Percentiles rank a stretch among this genome's conserved stretches.
These are phyloP conservation scores for Aspergillus niger DNA, from an alignment of 2,329 filamentous ascomycete species.

Conservation along the genomic window DNA sequence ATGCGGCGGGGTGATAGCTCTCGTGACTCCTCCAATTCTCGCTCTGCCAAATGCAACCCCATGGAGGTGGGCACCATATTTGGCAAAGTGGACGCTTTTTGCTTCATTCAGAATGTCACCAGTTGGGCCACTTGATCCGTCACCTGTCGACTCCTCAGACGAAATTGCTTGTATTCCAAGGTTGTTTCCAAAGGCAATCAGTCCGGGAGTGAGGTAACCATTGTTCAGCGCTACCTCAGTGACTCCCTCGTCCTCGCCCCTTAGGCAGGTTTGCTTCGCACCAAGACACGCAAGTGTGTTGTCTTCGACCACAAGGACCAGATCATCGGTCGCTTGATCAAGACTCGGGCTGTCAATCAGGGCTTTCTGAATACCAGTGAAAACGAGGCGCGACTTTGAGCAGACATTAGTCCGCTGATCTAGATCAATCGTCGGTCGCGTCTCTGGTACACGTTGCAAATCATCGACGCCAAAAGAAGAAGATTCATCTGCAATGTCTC, in stretches of 20 bases:
- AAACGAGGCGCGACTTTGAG: background rate
- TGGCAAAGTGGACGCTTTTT: conserved; percentile 39
- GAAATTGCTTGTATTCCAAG: conserved; percentile 50
- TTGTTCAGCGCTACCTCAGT: background rate
- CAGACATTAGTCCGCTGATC: background rate
- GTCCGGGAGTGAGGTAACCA: conserved; percentile 5
- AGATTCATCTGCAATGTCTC: background rate
- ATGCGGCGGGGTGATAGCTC: conserved; percentile 60
- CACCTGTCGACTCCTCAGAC: conserved; percentile 57
- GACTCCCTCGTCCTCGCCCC: background rate
- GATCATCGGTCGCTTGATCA: background rate
- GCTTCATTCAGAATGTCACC: conserved; percentile 45
- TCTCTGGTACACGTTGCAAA: background rate
- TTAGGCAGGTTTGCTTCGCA: background rate
- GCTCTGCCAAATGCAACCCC: conserved; percentile 59
- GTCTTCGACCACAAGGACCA: background rate
- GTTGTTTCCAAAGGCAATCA: conserved; percentile 37
- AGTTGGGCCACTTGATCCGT: conserved; percentile 52
- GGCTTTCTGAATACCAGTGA: background rate
- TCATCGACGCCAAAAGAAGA: background rate
- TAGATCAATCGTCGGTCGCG: background rate
- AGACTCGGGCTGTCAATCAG: background rate
- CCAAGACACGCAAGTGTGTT: background rate
- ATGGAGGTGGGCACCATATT: conserved; percentile 50
- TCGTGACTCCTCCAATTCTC: conserved; percentile 59